These are phyloP conservation scores for Jamesozyma hellenica DNA, from an alignment of 805 yeast species.

Conservation along the genomic window DNA sequence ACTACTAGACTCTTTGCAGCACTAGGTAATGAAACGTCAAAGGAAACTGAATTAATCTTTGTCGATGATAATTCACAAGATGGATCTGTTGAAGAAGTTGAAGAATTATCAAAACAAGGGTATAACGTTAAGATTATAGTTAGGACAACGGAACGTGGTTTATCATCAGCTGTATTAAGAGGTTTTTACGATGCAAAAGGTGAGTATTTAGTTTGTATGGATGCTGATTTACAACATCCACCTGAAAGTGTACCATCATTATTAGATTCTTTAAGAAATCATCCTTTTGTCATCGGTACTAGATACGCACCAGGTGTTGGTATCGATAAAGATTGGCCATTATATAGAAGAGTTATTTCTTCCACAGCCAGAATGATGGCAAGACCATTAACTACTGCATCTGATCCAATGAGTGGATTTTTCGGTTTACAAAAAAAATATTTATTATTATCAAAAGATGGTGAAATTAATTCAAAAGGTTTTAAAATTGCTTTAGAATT, in stretches of 20 bases:
- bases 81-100: constrained; percentile 45
- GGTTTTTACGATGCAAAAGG: constrained; percentile 41
- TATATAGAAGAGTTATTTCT: constrained; percentile 40
- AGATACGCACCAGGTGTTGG: constrained; percentile 48
- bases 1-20: constrained; percentile 42
- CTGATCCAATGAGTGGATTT: constrained; percentile 46
- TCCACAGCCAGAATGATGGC: constrained; percentile 42
- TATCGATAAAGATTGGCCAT: constrained; percentile 45
- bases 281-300: constrained; percentile 41
- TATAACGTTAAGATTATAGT: constrained; percentile 41
- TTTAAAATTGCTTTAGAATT: constrained; percentile 43
- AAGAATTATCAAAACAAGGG: constrained; percentile 35
- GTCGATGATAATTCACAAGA: constrained; percentile 44
- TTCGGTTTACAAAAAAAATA: constrained; percentile 41
- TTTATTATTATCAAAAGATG: constrained; percentile 27
- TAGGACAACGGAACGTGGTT: constrained; percentile 41
- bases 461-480: constrained; percentile 35
- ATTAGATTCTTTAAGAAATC: constrained; percentile 32
- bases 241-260: constrained; percentile 42
- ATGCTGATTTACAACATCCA: constrained; percentile 45
- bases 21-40: constrained; percentile 34
- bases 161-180: constrained; percentile 40
- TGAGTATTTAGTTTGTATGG: constrained; percentile 41
- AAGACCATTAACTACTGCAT: constrained; percentile 40
- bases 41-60: constrained; percentile 37